Percentiles rank a stretch among this genome's conserved stretches.
Evolutionary conservation across 352 stramenopile species (phyloP).

Genomic region (Phytophthora megakarya): DNA sequence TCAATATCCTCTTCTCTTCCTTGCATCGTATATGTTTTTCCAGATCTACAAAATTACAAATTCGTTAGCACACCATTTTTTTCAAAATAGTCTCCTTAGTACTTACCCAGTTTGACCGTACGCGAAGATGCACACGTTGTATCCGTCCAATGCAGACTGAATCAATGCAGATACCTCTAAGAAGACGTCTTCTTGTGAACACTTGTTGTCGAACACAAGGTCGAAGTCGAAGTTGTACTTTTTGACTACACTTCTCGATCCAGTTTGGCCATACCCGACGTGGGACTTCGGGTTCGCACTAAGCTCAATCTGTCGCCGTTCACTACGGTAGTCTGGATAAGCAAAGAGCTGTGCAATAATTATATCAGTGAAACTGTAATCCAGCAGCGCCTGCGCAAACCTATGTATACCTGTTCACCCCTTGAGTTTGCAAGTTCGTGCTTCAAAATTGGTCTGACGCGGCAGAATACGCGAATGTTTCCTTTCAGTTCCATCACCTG

Average conservation of each 20-base stretch:
- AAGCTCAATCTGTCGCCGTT: slow-evolving; percentile 77
- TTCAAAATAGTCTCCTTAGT: background rate
- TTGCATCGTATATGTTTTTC: slow-evolving; percentile 91
- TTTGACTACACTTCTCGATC: slow-evolving; percentile 59
- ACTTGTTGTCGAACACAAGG: slow-evolving; percentile 94
- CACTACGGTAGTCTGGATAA: slow-evolving; percentile 72
- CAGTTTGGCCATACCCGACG: slow-evolving; percentile 73
- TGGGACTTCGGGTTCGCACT: slow-evolving; percentile 66
- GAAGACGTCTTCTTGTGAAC: slow-evolving; percentile 97
- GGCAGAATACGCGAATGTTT: slow-evolving; percentile 97
- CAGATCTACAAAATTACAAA: slow-evolving; percentile 48
- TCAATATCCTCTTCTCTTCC: slow-evolving; percentile 49
- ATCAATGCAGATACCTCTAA: slow-evolving; percentile 95
- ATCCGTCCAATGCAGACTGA: slow-evolving; percentile 95
- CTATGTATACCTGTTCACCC: slow-evolving; percentile 49
- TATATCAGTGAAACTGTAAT: background rate
- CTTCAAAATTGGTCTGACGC: slow-evolving; percentile 89
- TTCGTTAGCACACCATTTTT: background rate
- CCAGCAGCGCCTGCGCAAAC: background rate
- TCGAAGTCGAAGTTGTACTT: slow-evolving; percentile 97
- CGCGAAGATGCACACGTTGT: slow-evolving; percentile 97
- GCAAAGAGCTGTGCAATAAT: slow-evolving; percentile 58
- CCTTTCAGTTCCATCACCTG: slow-evolving; percentile 96
- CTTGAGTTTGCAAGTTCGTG: slow-evolving; percentile 54
- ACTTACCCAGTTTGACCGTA: slow-evolving; percentile 84